A percentile compares a stretch with the other conserved stretches of the same genome.
Conservation (phyloP, 2,329 filamentous ascomycete species). For the Chrysoporthe deuterocubensis region DNA sequence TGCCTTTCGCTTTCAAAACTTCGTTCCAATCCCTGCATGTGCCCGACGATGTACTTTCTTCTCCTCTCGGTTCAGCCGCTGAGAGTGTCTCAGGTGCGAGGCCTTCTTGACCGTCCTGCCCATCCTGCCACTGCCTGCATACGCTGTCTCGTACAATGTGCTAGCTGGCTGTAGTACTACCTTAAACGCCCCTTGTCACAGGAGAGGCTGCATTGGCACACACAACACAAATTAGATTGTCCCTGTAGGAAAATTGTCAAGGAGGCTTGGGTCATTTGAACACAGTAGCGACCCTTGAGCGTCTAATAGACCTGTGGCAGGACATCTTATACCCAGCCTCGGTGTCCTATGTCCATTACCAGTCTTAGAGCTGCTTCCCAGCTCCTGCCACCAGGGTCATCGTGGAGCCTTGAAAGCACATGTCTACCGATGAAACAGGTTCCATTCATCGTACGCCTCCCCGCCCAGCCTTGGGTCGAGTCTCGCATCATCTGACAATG, state of each 20-base stretch:
- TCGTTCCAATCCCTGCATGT: not conserved
- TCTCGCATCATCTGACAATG: not conserved
- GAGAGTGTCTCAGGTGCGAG: not conserved
- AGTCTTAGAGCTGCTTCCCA: not conserved
- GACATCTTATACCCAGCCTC: no score
- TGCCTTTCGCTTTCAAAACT: not conserved
- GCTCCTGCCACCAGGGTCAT: not conserved
- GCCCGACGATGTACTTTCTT: not conserved
- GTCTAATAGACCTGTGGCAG: no score
- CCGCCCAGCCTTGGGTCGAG: no score
- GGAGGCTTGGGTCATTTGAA: not conserved
- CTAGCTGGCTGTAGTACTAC: slow-evolving; percentile 12
- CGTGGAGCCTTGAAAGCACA: not conserved
- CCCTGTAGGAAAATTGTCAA: not conserved
- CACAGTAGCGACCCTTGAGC: not conserved
- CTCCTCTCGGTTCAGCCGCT: not conserved
- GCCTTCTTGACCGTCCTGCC: not conserved
- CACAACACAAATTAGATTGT: slow-evolving; percentile 1
- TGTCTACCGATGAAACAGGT: not conserved
- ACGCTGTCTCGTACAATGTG: not conserved
- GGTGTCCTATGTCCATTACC: not conserved
- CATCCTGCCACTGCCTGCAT: not conserved
- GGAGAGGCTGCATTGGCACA: slow-evolving; percentile 14
- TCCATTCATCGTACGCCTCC: not conserved
- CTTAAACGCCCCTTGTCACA: slow-evolving; percentile 11